These are phyloP conservation scores for Plasmodium relictum DNA, from an alignment of 169 alveolate genomes.

Conservation along the genomic window DNA sequence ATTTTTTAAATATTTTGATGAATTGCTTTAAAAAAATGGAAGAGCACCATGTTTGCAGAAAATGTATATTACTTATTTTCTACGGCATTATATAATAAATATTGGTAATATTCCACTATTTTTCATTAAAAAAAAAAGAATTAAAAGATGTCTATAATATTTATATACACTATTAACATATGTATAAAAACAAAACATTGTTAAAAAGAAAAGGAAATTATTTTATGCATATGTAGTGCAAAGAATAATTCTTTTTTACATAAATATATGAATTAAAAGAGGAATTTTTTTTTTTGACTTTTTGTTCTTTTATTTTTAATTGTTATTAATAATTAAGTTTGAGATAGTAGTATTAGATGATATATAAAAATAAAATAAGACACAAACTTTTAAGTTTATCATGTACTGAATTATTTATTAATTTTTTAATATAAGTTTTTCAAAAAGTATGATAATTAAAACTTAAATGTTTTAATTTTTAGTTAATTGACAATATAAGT, in stretches of 20 bases:
- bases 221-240: constrained; percentile 66
- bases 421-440: neutral
- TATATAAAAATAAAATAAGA: neutral
- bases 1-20: no score
- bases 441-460: neutral
- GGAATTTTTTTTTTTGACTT: neutral
- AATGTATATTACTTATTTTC: neutral
- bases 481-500: neutral
- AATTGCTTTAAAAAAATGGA: neutral
- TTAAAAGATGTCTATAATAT: no score
- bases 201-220: neutral
- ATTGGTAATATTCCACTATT: no score
- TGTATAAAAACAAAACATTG: no score
- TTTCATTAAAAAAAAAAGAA: no score
- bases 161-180: no score
- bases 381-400: neutral
- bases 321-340: neutral
- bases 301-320: neutral
- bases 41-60: constrained; percentile 67
- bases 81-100: no score
- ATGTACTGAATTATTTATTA: neutral
- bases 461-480: neutral
- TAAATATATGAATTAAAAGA: neutral
- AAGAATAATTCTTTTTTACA: neutral
- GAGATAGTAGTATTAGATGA: no score